A percentile compares a stretch with the other conserved stretches of the same genome.
These are phyloP conservation scores for Croton laevigatus DNA, from an alignment of 441 rosid genomes.

Conservation along the genomic window DNA sequence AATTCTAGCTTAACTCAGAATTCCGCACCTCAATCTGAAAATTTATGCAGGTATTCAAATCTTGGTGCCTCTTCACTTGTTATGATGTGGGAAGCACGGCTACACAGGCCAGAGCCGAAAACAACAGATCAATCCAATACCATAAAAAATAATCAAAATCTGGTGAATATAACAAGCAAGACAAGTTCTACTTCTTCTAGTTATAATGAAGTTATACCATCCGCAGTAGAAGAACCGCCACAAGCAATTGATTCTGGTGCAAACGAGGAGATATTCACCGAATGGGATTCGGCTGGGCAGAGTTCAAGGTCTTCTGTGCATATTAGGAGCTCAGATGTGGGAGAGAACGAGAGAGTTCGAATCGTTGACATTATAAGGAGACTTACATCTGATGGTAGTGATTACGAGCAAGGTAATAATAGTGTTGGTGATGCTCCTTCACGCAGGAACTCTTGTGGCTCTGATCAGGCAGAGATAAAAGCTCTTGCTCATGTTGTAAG, in stretches of 20 bases:
- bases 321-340: conserved; percentile 29
- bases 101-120: conserved; percentile 13
- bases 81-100: conserved; percentile 91
- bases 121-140: conserved; percentile 29
- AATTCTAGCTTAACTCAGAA: conserved; percentile 16
- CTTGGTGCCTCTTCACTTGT: conserved; percentile 81
- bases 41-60: conserved; percentile 17
- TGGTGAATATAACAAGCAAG: conserved; percentile 31
- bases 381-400: conserved; percentile 38
- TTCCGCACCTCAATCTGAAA: conserved; percentile 19
- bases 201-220: conserved; percentile 25
- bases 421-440: conserved; percentile 25
- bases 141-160: conserved; percentile 28
- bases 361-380: conserved; percentile 70
- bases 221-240: conserved; percentile 23
- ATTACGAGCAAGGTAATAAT: conserved; percentile 27
- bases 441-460: conserved; percentile 14
- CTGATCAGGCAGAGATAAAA: conserved; percentile 31
- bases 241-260: conserved; percentile 24
- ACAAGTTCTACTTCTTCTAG: conserved; percentile 34
- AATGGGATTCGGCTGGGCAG: conserved; percentile 32
- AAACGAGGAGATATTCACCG: conserved; percentile 29
- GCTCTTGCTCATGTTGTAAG: conserved; percentile 31
- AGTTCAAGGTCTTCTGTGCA: conserved; percentile 26
- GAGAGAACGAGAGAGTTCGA: conserved; percentile 53